Conservation (phyloP, 148 eudicot species). For the Rhododendron williamsianum region DNA sequence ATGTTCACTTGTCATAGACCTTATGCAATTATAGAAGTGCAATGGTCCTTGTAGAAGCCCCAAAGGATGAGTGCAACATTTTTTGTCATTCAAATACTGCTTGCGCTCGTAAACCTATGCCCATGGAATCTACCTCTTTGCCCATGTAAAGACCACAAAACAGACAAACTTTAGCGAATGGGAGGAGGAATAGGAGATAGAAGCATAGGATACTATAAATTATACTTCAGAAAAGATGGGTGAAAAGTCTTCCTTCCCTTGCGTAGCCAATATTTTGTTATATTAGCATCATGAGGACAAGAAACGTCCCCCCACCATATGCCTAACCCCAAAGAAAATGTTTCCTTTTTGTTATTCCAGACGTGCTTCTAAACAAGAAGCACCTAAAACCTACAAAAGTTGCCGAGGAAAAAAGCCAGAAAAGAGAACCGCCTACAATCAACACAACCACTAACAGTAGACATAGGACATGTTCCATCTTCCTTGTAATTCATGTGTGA, state of each 20-base stretch:
- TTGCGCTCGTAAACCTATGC: not conserved
- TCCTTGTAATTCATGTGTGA: not conserved
- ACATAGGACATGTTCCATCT: not conserved
- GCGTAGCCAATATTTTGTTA: not conserved
- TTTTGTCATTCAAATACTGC: not conserved
- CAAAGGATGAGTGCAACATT: not conserved
- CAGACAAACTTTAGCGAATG: not conserved
- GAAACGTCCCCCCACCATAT: not conserved
- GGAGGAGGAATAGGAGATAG: not conserved
- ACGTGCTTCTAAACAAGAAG: not conserved
- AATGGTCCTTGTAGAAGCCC: not conserved
- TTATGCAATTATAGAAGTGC: not conserved
- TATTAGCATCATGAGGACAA: not conserved
- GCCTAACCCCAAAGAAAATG: not conserved
- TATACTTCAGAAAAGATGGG: not conserved
- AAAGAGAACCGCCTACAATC: not conserved
- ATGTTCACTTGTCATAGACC: not conserved
- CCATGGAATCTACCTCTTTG: not conserved
- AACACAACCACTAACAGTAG: not conserved
- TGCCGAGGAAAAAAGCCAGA: not conserved
- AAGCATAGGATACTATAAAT: not conserved
- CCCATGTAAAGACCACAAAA: not conserved
- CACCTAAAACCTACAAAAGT: not conserved
- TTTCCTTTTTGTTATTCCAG: not conserved
- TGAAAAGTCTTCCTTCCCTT: not conserved